These are phyloP conservation scores for Stephania cephalantha DNA, from an alignment of 164 flowering plant genomes.

Conservation along the genomic window DNA sequence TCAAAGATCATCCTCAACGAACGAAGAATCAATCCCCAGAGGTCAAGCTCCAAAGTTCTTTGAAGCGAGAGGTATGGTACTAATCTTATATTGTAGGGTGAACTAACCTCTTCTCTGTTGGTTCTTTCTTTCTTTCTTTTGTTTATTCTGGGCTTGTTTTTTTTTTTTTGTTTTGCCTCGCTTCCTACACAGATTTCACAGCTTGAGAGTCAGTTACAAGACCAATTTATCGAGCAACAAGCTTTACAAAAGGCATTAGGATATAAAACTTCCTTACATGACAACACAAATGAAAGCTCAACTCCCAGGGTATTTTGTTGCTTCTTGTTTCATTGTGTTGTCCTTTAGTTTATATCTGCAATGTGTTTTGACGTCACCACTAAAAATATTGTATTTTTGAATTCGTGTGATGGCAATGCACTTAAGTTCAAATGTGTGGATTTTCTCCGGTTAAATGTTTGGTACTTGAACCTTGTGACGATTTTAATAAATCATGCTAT, in stretches of 20 bases:
- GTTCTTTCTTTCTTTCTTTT: neutral
- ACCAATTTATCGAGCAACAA: conserved; percentile 43
- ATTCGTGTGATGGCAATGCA: neutral
- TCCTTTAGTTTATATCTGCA: neutral
- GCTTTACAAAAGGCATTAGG: conserved; percentile 61
- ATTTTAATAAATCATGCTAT: neutral
- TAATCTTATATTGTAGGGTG: neutral
- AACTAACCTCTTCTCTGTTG: too few species aligned
- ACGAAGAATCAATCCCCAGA: conserved; percentile 37
- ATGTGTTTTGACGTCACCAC: neutral
- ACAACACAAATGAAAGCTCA: conserved; percentile 24
- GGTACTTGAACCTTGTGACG: conserved; percentile 1
- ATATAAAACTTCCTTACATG: conserved; percentile 26
- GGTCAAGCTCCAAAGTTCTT: conserved; percentile 39
- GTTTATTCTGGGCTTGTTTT: neutral
- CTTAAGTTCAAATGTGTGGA: neutral
- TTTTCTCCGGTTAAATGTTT: neutral
- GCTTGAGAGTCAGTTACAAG: conserved; percentile 52
- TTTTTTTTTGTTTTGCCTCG: neutral
- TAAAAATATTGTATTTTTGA: neutral
- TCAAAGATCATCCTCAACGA: conserved; percentile 20
- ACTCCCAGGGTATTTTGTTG: conserved; percentile 47
- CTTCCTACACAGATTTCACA: conserved; percentile 43
- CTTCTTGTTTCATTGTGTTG: neutral
- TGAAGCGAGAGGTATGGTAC: conserved; percentile 78